Base-by-base conservation (phyloP, 805 yeast species). In the Teunomyces pallodes region DNA sequence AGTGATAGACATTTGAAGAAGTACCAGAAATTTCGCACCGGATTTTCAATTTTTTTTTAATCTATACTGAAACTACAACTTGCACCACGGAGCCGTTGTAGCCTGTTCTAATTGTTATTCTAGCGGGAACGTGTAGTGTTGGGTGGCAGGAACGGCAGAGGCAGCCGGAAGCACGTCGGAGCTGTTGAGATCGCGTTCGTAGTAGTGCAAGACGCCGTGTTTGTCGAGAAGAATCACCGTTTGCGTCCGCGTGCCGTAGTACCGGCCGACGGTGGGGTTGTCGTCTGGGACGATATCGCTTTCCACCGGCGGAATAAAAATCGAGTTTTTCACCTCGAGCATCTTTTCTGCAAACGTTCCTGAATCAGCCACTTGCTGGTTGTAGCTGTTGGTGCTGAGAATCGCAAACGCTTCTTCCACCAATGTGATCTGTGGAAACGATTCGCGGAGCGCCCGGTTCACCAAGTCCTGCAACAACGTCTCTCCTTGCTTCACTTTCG, bases 181-280 rank as follows among this genome's bases (percentile, higher is more conserved):
- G n/a, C 74, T 66, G 55, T 84, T 86, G 14, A 86, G 55, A 47
- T 80, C 79, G 42, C 74, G 70, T 60, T 90, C 96, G 10, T 78
- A 68, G 62, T 86, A 87, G 43, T 77, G 76, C 16, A 86, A 66
- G 9, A 32, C 67, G 48, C 57, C 87, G 74, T 35, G 58, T 49
- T 72, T 75, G 58, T 80, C 81, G 8, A 87, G 74, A 17, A 88
- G 56, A 3, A 90, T 74, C 1, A 90, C 78, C 0, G 96, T 89
- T 62, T 90, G 96, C 0, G 96, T 87, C 46, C 97, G 69, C 0
- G 97, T 90, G 0, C 97, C 97, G 60, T 90, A 91, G 57, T 73
- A 82, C 17, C 71, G 64, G 0, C 90, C 89, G 12, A 73, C 50
- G 2, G 59, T 54, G 24, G 8, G 13, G n/a, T 12, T n/a, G 14